Conservation (phyloP, 2,329 filamentous ascomycete genomes). For the Rutstroemia sp. region DNA sequence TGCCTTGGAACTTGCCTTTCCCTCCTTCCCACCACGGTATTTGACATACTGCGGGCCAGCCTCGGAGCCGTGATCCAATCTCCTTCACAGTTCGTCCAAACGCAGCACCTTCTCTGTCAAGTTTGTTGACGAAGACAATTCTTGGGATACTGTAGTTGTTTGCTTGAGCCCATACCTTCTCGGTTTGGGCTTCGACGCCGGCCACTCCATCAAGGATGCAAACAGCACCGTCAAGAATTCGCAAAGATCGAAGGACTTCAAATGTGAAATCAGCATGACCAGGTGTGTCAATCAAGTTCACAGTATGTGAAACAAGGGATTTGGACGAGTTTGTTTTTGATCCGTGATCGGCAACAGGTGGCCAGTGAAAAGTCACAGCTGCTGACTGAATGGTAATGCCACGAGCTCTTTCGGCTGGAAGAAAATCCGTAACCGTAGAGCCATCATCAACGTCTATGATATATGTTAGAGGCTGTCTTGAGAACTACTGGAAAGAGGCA, state of each 20-base stretch:
- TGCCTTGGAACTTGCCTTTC: conserved; percentile 69
- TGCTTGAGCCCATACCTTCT: conserved; percentile 91
- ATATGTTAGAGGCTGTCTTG: background rate
- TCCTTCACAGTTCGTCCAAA: conserved; percentile 84
- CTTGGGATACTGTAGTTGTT: conserved; percentile 79
- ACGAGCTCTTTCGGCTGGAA: conserved; percentile 82
- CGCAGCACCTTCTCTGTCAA: conserved; percentile 72
- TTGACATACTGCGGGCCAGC: conserved; percentile 86
- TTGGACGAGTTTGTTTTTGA: conserved; percentile 34
- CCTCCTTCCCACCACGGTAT: conserved; percentile 84
- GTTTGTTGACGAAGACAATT: conserved; percentile 76
- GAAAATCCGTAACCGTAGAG: conserved; percentile 93
- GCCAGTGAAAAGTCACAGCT: conserved; percentile 93
- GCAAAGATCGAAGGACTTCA: conserved; percentile 84
- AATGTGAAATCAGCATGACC: conserved; percentile 97
- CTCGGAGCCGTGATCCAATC: conserved; percentile 69
- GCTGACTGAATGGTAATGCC: conserved; percentile 98
- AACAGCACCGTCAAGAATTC: conserved; percentile 83
- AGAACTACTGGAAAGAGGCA: background rate
- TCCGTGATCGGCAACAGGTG: conserved; percentile 39
- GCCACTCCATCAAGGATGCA: conserved; percentile 90
- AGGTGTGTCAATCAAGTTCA: conserved; percentile 93
- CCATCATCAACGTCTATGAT: conserved; percentile 79
- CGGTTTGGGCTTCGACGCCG: conserved; percentile 92
- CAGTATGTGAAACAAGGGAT: conserved; percentile 54